These are phyloP conservation scores for Leptodontidium sp. DNA, from an alignment of 2,329 filamentous ascomycete genomes.

Conservation along the genomic window DNA sequence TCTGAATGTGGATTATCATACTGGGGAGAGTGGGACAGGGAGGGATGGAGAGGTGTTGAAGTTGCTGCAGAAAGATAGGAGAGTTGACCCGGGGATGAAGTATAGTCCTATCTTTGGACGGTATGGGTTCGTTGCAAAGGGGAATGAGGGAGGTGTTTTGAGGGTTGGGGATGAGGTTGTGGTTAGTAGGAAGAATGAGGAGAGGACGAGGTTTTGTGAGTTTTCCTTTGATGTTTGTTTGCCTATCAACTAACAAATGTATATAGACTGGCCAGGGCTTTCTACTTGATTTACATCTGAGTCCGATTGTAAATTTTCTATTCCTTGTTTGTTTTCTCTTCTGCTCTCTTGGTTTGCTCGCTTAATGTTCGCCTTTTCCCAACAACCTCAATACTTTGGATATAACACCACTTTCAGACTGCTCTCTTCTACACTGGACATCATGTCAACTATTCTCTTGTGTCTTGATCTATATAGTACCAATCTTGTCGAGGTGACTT, in stretches of 20 bases:
- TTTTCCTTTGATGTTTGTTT: constrained; percentile 31
- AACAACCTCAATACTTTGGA: background rate
- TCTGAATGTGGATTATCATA: constrained; percentile 75
- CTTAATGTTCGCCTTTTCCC: background rate
- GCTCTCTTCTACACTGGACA: no score
- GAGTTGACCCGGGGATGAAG: constrained; percentile 73
- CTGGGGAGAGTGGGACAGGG: constrained; percentile 64
- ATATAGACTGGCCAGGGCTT: constrained; percentile 24
- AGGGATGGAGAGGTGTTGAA: constrained; percentile 71
- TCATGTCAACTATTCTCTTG: no score
- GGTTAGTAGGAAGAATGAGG: constrained; percentile 53
- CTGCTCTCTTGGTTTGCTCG: background rate
- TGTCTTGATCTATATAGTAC: no score
- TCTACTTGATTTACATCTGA: constrained; percentile 17
- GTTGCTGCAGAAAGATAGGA: constrained; percentile 72
- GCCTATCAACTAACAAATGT: background rate
- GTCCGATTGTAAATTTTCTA: background rate
- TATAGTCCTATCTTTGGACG: constrained; percentile 77
- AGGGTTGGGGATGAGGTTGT: constrained; percentile 57
- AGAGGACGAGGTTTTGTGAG: constrained; percentile 58
- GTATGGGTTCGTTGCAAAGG: constrained; percentile 66
- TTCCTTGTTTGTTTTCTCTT: background rate
- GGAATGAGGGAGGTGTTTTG: constrained; percentile 47
- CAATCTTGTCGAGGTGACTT: no score
- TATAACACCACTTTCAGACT: no score